Percentiles rank a stretch among this genome's conserved stretches.
Conservation (phyloP, 2,329 filamentous ascomycete species). For the Fusarium mundagurra region DNA sequence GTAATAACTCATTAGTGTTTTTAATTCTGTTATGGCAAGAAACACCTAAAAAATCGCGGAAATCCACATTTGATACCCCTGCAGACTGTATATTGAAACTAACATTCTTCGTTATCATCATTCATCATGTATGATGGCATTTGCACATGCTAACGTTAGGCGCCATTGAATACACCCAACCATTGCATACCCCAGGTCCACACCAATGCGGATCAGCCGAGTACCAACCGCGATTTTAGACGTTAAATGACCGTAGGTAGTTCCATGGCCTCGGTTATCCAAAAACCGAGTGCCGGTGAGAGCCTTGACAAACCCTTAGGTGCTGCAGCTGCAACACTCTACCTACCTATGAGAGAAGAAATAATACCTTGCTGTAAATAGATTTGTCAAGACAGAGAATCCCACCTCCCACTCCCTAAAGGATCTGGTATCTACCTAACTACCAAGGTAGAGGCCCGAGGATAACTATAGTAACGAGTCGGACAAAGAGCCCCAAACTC, state of each 20-base stretch:
- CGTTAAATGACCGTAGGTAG: not conserved
- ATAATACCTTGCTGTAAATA: not conserved
- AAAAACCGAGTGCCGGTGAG: constrained; percentile 36
- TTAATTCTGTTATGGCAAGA: too few species aligned
- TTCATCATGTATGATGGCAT: constrained; percentile 20
- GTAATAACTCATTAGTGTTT: too few species aligned
- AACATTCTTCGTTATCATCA: not conserved
- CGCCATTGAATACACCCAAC: not conserved
- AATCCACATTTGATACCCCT: too few species aligned
- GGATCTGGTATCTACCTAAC: not conserved
- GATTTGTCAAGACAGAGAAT: not conserved
- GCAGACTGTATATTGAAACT: too few species aligned
- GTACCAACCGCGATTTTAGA: constrained; percentile 14
- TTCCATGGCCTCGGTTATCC: constrained; percentile 38
- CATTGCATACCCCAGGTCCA: constrained; percentile 26
- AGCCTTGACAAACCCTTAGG: not conserved
- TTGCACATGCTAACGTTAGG: constrained; percentile 32
- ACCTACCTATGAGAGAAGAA: not conserved
- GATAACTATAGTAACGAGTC: not conserved
- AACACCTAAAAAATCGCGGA: too few species aligned
- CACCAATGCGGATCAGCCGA: constrained; percentile 29
- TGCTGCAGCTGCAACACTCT: not conserved
- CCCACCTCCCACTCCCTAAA: not conserved
- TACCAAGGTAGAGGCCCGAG: constrained; percentile 7
- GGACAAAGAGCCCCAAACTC: constrained; percentile 1